A percentile compares a stretch with the other conserved stretches of the same genome.
Conservation (phyloP, 2,329 filamentous ascomycete genomes). For the Colletotrichum destructivum region DNA sequence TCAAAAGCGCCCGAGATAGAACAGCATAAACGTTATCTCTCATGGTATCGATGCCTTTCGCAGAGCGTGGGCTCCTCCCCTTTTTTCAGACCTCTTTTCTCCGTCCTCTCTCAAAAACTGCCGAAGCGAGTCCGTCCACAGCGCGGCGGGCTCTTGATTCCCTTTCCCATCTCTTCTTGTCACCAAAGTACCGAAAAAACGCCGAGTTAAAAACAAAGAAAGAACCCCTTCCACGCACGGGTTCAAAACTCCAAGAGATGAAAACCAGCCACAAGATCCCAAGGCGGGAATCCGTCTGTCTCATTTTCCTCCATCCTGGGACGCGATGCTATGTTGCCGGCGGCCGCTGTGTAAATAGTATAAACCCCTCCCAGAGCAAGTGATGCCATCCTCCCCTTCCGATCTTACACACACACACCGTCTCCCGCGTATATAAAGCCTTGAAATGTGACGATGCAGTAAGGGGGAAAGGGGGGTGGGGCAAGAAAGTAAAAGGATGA, state of each 20-base stretch:
- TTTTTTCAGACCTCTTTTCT: background rate
- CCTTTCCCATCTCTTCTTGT: background rate
- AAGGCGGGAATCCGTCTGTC: too few species aligned
- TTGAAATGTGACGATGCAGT: background rate
- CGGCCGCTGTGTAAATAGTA: too few species aligned
- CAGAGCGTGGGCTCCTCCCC: background rate
- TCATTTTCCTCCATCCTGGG: too few species aligned
- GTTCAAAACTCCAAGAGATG: background rate
- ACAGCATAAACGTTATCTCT: conserved; percentile 13
- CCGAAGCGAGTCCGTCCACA: background rate
- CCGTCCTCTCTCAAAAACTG: background rate
- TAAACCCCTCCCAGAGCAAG: too few species aligned
- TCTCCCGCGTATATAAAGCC: background rate
- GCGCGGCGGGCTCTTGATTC: background rate
- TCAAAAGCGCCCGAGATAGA: background rate
- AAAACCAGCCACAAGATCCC: background rate
- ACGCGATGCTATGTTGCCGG: too few species aligned
- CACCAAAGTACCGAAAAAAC: background rate
- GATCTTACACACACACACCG: too few species aligned
- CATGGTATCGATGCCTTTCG: conserved; percentile 22
- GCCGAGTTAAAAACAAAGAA: background rate
- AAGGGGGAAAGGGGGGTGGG: too few species aligned
- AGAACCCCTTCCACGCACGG: background rate
- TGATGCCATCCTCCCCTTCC: too few species aligned
- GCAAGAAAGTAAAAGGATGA: background rate